Evolutionary conservation across 495 filamentous ascomycete genomes (phyloP), one percentile per base, ranked within the genome.

Genomic region (Immersiella caudata): DNA sequence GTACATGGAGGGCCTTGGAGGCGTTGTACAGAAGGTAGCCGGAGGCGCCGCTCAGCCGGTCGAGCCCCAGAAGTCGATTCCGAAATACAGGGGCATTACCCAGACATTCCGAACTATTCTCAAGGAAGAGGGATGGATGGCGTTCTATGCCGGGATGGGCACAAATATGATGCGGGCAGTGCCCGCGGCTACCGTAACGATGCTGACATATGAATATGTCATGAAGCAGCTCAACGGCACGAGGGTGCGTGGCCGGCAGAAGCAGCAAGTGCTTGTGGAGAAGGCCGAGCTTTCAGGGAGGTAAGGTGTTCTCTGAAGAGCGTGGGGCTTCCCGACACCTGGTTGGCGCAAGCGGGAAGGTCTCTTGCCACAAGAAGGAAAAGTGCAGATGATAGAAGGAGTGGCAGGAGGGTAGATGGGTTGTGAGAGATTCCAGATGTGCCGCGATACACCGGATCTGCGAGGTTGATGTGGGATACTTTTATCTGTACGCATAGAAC

Each of bases 141-240:
- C 93, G 7, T 97, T 99, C 75, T 99, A 99, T 75, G 93, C 93
- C 22, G 95, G 95, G 27, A 96, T 99, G 86, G 96, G 95, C 40
- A 97, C 94, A 36, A 99, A 99, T 79, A 90, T 99, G 84, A 91
- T 97, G 83, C 87, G 95, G 60, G 96, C 95, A 18, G 89, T 99
- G 21, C 95, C 95, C 24, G 92, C 94, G 35, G 94, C 94, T 22
- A 96, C 96, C 74, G 97, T 96, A 40, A 98, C 95, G 7, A 93
- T 99, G 87, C 85, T 99, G 71, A 98, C 95, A 21, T 99, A 97
- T 76, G 95, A 99, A 80, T 92, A 89, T 74, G 80, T 92, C 57
- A 91, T 92, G 80, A 87, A 87, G 68, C 67, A 76, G 29, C 71
- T 86, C 24, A 81, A 80, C 64, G 68, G 74, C 49, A 69, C 68